Evolutionary conservation across 2,329 filamentous ascomycete species (phyloP).

Genomic region (Aphanoascus verrucosus): DNA sequence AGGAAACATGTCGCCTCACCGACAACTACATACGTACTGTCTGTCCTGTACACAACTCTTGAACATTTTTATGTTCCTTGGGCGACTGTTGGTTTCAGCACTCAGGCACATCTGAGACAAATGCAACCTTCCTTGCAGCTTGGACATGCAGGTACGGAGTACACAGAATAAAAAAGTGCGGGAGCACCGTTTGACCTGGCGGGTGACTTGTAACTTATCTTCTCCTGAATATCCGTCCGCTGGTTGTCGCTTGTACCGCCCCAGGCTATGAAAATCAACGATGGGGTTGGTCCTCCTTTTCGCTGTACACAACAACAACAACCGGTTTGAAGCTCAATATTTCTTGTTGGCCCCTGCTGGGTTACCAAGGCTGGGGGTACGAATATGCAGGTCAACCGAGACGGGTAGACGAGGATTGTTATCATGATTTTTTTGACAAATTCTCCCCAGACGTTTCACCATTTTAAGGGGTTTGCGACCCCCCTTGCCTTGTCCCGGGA

Average conservation of each 20-base stretch:
- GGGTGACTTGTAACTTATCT: background rate
- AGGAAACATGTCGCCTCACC: too few relatives aligned
- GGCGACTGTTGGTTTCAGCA: slow-evolving; percentile 2
- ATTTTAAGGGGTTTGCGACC: background rate
- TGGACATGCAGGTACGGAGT: slow-evolving; percentile 6
- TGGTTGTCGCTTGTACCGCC: background rate
- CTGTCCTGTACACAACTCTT: too few relatives aligned
- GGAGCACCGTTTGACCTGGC: background rate
- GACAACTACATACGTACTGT: too few relatives aligned
- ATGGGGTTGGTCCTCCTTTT: background rate
- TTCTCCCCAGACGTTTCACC: background rate
- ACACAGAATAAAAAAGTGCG: background rate
- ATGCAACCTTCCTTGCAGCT: slow-evolving; percentile 8
- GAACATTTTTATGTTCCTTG: background rate
- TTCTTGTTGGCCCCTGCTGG: background rate
- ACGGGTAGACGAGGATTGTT: background rate
- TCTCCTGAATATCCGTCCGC: background rate
- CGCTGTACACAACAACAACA: background rate
- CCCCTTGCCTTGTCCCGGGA: background rate
- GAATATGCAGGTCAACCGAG: background rate
- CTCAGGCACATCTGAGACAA: slow-evolving; percentile 6
- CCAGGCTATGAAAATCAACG: background rate
- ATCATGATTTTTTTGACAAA: background rate
- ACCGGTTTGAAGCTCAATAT: background rate
- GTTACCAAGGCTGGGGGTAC: background rate